phyloP scores from a whole-genome alignment of 495 filamentous ascomycete genomes.

The Umbilicaria muhlenbergii region DNA sequence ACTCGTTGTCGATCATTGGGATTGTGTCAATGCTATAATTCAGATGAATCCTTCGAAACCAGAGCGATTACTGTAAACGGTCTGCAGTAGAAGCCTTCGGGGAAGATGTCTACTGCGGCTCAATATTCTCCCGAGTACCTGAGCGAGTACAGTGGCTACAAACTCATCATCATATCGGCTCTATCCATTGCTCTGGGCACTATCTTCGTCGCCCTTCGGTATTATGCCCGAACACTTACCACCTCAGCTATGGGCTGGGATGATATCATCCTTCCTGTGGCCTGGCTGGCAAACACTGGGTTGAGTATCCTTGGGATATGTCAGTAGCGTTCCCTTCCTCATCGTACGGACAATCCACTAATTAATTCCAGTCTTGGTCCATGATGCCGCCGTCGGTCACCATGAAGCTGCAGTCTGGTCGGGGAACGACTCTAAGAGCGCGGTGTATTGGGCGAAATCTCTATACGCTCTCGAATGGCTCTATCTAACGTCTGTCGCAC shows the following conservation, averaged over 20 bases:
- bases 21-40: no score
- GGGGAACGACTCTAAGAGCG: background rate
- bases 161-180: slow-evolving; percentile 18
- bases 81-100: no score
- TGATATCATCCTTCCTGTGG: slow-evolving; percentile 8
- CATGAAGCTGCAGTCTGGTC: background rate
- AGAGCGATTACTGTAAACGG: no score
- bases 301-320: background rate
- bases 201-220: slow-evolving; percentile 7
- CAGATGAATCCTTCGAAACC: no score
- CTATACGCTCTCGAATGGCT: slow-evolving; percentile 3
- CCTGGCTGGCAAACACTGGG: slow-evolving; percentile 3
- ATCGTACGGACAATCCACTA: slow-evolving; percentile 11
- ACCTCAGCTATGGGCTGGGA: slow-evolving; percentile 8
- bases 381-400: slow-evolving; percentile 10
- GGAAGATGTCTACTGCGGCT: no score
- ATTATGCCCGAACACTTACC: slow-evolving; percentile 6
- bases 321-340: background rate
- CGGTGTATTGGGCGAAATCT: background rate
- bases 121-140: no score
- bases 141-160: slow-evolving; percentile 20
- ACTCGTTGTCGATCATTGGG: no score
- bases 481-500: slow-evolving; percentile 1
- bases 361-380: slow-evolving; percentile 4
- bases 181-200: slow-evolving; percentile 6